Base-by-base conservation (phyloP, 345 rosid species). In the Theobroma cacao region DNA sequence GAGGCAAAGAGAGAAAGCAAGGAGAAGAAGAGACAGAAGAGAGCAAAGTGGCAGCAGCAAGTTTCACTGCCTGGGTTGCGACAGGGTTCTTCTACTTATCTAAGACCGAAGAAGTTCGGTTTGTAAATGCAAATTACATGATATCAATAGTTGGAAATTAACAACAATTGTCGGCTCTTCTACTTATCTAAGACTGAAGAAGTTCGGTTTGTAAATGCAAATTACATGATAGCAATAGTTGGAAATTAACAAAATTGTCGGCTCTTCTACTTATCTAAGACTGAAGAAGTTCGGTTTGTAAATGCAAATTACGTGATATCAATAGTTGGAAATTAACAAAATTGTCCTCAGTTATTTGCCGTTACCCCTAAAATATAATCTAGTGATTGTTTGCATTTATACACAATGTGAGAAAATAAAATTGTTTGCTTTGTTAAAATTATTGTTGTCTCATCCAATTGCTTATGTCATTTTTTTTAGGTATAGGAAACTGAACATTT, bases 41-140 rank as follows among this genome's bases (percentile, higher is more conserved):
- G 94, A 52, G 88, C 77, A 28, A 94, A 89, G 84, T 90, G 87
- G 83, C 98, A 88, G 80, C 98, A 95, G 79, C 90, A 81, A 76
- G 84, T 94, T 17, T 86, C 97, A 3, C 87, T 86, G 81, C 97
- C 94, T 13, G 97, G 97, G 22, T n/a, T 85, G 76, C 84, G 80
- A 36, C 89, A 80, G 72, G 92, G 95, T 20, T 67, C 83, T 62
- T 78, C 90, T 8, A 93, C 98, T 28, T 95, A 88, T 69, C 81
- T 92, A 69, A 87, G 94, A 72, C 98, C 95, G 2, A 96, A 94
- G 89, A 96, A 88, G 84, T 61, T 92, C 17, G 99, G 98, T 40
- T 70, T 96, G 78, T 96, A 72, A 83, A 64, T 73, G 43, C 36
- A 55, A 36, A 41, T 34, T 43, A 10, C 1, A 26, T 58, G 41